Percentiles rank a stretch among this genome's conserved stretches.
Conservation (phyloP, 139 green algal species). For the Monoraphidium neglectum region DNA sequence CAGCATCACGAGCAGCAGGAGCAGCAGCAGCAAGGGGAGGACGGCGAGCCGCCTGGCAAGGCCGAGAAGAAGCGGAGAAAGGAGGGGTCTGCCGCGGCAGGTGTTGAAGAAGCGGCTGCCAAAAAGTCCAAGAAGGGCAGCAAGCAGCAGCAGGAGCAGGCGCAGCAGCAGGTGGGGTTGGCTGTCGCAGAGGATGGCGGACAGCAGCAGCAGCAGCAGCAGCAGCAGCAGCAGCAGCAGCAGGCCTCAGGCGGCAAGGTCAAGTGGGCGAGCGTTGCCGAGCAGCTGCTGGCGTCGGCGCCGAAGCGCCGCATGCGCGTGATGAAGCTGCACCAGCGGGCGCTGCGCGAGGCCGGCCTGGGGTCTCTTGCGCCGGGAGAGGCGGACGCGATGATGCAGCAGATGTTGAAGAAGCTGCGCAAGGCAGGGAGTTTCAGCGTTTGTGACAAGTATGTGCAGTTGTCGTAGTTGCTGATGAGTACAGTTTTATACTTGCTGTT, state of each 20-base stretch:
- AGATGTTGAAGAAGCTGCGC: constrained; percentile 33
- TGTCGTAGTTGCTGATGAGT: neutral
- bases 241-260: neutral
- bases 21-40: constrained; percentile 10
- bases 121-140: constrained; percentile 8
- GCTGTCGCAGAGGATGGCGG: too few relatives aligned
- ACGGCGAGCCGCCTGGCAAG: neutral
- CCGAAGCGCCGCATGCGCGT: constrained; percentile 42
- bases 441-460: constrained; percentile 41
- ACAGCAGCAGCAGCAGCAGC: neutral
- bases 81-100: neutral
- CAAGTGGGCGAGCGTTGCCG: constrained; percentile 43
- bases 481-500: neutral
- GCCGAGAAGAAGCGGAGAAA: neutral
- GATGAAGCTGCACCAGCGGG: constrained; percentile 36
- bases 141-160: neutral
- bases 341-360: constrained; percentile 9
- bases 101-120: constrained; percentile 3
- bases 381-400: constrained; percentile 14
- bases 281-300: constrained; percentile 35
- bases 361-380: neutral
- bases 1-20: constrained; percentile 9
- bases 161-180: neutral
- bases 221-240: neutral
- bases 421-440: constrained; percentile 34